Conservation (phyloP, 768 basidiomycete genomes). For the Trametopsis cervina region DNA sequence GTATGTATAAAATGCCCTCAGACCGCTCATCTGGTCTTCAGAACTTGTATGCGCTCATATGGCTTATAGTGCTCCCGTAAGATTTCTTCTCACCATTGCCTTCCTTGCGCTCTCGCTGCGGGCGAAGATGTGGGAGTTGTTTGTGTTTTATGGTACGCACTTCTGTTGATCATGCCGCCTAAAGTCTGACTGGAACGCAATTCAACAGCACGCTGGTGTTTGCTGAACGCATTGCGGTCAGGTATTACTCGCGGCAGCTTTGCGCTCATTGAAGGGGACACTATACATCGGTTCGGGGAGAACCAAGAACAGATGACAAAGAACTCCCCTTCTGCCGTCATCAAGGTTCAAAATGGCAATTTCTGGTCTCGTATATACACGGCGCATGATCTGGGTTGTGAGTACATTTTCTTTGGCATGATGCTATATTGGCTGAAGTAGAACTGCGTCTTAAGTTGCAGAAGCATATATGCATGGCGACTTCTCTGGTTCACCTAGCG, state of each 20-base stretch:
- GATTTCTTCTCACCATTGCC: neutral
- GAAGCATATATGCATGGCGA: slow-evolving; percentile 24
- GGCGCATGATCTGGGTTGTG: slow-evolving; percentile 8
- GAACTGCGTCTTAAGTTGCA: slow-evolving; percentile 18
- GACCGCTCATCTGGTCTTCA: no score
- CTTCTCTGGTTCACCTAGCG: slow-evolving; percentile 11
- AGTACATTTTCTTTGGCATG: neutral
- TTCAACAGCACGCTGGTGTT: neutral
- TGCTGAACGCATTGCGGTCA: neutral
- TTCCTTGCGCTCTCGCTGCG: neutral
- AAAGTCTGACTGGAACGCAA: neutral
- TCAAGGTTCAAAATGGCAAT: slow-evolving; percentile 1
- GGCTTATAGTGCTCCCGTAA: no score
- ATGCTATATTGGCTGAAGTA: neutral
- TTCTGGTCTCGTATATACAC: slow-evolving; percentile 5
- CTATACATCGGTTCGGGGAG: neutral
- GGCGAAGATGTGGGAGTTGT: slow-evolving; percentile 1
- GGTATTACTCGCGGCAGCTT: neutral
- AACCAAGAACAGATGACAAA: neutral
- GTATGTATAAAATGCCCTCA: no score
- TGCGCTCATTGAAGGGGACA: neutral
- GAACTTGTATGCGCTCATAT: no score
- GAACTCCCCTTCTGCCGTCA: neutral
- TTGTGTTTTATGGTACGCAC: neutral
- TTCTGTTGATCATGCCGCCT: neutral